Evolutionary conservation across 1,284 basidiomycete species (phyloP).

Genomic region (Melanopsichium pennsylvanicum): DNA sequence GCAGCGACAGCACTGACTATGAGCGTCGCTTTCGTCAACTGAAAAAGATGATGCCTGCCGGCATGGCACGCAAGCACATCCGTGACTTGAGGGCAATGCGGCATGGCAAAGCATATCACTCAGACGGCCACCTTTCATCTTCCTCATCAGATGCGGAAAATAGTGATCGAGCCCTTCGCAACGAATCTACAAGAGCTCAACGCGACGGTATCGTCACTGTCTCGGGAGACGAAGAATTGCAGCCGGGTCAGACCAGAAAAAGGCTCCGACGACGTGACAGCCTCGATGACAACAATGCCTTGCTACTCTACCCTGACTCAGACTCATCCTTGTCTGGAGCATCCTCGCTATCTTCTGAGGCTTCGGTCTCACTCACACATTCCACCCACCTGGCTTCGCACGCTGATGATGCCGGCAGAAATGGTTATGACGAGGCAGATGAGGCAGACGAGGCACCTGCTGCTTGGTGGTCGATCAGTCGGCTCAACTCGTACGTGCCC

Average conservation of each 20-base stretch:
- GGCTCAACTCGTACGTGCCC: constrained; percentile 13
- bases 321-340: constrained; percentile 30
- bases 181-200: neutral
- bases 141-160: constrained; percentile 20
- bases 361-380: constrained; percentile 1
- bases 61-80: constrained; percentile 60
- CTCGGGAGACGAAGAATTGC: constrained; percentile 21
- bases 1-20: constrained; percentile 58
- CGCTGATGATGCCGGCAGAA: neutral
- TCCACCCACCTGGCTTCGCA: neutral
- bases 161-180: neutral
- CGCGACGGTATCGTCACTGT: neutral
- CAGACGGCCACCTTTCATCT: constrained; percentile 45
- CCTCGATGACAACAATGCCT: constrained; percentile 18
- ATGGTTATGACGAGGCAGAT: constrained; percentile 7
- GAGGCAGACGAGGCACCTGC: constrained; percentile 16
- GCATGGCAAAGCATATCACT: constrained; percentile 58
- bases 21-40: constrained; percentile 58
- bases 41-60: constrained; percentile 62
- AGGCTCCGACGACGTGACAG: constrained; percentile 35
- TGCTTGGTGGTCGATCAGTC: constrained; percentile 37
- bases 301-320: constrained; percentile 40
- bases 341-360: constrained; percentile 7
- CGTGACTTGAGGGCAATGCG: constrained; percentile 62
- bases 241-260: constrained; percentile 50